These are phyloP conservation scores for Penstemon newberryi DNA, from an alignment of 257 asterid genomes.

Conservation along the genomic window DNA sequence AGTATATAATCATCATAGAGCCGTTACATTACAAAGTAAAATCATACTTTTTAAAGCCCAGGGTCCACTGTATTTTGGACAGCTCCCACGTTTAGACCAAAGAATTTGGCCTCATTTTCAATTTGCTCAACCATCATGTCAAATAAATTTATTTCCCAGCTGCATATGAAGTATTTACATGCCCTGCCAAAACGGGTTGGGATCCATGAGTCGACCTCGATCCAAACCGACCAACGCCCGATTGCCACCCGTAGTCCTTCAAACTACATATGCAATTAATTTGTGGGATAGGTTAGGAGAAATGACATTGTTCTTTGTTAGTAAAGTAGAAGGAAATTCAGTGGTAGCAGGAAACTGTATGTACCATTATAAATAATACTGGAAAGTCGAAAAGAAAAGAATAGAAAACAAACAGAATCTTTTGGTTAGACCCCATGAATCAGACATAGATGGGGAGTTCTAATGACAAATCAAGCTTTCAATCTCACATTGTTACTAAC, in stretches of 20 bases:
- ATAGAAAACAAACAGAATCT: background rate
- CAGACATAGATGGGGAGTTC: no score
- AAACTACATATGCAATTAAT: background rate
- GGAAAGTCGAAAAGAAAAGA: background rate
- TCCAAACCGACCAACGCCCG: background rate
- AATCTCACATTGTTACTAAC: no score
- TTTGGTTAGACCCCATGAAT: background rate
- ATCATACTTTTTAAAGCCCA: background rate
- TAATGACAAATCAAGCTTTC: no score
- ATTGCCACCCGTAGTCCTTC: background rate
- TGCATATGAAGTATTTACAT: constrained; percentile 26
- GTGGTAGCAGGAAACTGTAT: background rate
- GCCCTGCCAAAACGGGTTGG: constrained; percentile 21
- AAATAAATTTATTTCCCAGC: constrained; percentile 20
- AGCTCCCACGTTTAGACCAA: no score
- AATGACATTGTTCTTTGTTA: no score
- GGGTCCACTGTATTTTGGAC: background rate
- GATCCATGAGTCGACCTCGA: background rate
- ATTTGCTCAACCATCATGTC: background rate
- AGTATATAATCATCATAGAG: background rate
- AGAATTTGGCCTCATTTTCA: background rate
- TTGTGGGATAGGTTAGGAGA: no score
- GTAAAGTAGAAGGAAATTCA: background rate
- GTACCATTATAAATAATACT: no score
- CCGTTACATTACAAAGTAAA: background rate